Conservation (phyloP, 202 grass and related monocot genomes). For the Panicum virgatum region DNA sequence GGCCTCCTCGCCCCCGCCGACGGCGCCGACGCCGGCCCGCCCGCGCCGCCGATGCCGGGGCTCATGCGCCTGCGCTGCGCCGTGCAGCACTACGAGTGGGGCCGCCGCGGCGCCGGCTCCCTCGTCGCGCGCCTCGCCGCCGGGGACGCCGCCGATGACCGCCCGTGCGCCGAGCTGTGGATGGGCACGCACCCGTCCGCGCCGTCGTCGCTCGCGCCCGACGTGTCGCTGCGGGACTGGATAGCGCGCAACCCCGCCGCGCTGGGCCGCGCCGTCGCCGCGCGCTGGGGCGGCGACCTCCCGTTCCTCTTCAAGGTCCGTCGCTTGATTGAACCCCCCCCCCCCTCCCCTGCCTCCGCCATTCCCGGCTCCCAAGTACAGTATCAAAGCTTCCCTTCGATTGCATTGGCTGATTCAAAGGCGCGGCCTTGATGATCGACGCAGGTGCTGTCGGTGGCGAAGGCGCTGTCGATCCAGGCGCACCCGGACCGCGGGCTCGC, state of each 20-base stretch:
- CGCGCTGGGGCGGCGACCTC: conserved; percentile 72
- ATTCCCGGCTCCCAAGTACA: too few species aligned
- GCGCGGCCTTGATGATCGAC: too few species aligned
- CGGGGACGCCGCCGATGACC: neutral
- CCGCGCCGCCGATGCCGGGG: neutral
- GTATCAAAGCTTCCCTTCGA: too few species aligned
- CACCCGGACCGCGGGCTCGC: conserved; percentile 89
- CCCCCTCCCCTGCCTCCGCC: neutral
- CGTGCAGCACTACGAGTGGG: conserved; percentile 94
- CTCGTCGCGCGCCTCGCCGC: conserved; percentile 60
- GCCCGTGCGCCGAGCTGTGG: conserved; percentile 87
- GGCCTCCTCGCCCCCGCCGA: conserved; percentile 11
- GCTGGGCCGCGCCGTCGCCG: conserved; percentile 62
- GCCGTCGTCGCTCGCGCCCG: conserved; percentile 58
- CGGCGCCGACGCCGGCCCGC: neutral
- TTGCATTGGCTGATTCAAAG: too few species aligned
- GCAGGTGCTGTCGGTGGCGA: conserved; percentile 78
- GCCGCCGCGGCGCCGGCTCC: conserved; percentile 44
- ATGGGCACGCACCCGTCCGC: conserved; percentile 88
- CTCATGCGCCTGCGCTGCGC: conserved; percentile 51
- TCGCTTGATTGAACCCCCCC: rapidly evolving
- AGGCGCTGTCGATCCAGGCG: conserved; percentile 94
- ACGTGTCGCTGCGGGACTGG: conserved; percentile 69
- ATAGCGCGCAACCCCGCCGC: conserved; percentile 50
- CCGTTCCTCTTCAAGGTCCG: conserved; percentile 88